A percentile compares a stretch with the other conserved stretches of the same genome.
These are phyloP conservation scores for Stachybotrys chlorohalonatus DNA, from an alignment of 2,329 filamentous ascomycete species.

Conservation along the genomic window DNA sequence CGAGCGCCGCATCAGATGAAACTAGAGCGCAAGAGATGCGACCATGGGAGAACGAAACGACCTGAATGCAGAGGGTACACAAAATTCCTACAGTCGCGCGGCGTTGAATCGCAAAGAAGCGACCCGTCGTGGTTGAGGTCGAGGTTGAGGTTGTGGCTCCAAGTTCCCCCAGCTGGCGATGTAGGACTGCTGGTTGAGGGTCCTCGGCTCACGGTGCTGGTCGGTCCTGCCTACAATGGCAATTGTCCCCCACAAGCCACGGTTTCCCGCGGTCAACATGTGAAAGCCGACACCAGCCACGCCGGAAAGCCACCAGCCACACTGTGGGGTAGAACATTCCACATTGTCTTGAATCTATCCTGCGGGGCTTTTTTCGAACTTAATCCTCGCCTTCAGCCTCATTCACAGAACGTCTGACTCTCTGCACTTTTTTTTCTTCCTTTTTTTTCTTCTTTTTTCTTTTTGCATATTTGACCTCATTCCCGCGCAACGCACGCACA, in stretches of 20 bases:
- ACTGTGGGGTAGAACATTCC: conserved; percentile 2
- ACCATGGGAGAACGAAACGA: background rate
- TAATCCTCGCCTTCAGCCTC: background rate
- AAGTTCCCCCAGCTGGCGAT: background rate
- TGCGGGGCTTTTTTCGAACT: too few relatives aligned
- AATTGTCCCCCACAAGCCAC: background rate
- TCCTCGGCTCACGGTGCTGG: background rate
- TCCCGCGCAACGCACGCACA: background rate
- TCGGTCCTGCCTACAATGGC: background rate
- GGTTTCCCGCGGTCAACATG: background rate
- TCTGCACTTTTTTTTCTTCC: background rate
- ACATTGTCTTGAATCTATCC: background rate
- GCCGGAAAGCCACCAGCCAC: background rate
- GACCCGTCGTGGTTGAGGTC: too few relatives aligned
- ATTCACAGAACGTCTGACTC: background rate
- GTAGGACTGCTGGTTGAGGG: background rate
- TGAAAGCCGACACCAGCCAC: background rate
- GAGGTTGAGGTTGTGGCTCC: too few relatives aligned
- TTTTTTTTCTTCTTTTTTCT: background rate
- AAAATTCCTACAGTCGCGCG: background rate
- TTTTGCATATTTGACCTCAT: background rate
- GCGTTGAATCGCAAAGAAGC: too few relatives aligned
- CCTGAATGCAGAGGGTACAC: background rate
- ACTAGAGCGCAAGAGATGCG: background rate
- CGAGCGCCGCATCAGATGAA: conserved; percentile 1